phyloP scores from a whole-genome alignment of 1,284 basidiomycete species.

The Sutorius eximius region DNA sequence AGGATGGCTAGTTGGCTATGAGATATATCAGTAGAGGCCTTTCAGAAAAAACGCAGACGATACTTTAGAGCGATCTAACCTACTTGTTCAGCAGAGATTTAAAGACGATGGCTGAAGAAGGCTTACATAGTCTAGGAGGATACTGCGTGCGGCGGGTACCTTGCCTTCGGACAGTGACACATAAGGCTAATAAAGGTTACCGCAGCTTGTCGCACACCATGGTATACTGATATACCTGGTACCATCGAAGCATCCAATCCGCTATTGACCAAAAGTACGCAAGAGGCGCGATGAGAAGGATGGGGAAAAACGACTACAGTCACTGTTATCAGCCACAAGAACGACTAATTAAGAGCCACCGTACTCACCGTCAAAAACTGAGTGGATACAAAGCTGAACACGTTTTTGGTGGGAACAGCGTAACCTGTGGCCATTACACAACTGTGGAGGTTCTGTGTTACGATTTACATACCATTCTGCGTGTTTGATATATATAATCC shows the following conservation, averaged over 20 bases:
- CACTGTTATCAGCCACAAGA: slow-evolving; percentile 4
- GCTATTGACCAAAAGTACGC: slow-evolving; percentile 45
- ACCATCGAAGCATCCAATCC: slow-evolving; percentile 50
- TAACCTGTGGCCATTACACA: slow-evolving; percentile 44
- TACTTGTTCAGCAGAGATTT: not conserved
- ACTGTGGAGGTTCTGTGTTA: not conserved
- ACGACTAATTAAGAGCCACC: not conserved
- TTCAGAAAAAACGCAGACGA: not conserved
- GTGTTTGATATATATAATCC: slow-evolving; percentile 42
- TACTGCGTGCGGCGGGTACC: slow-evolving; percentile 51
- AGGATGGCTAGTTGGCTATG: slow-evolving; percentile 39
- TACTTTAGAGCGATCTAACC: slow-evolving; percentile 47
- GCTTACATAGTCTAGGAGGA: slow-evolving; percentile 64
- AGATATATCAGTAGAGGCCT: slow-evolving; percentile 9
- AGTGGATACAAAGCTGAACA: slow-evolving; percentile 47
- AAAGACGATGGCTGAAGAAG: not conserved
- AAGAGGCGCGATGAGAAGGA: slow-evolving; percentile 41
- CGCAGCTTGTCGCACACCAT: slow-evolving; percentile 27
- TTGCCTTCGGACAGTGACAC: slow-evolving; percentile 51
- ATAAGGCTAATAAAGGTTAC: slow-evolving; percentile 45
- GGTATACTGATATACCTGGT: slow-evolving; percentile 42
- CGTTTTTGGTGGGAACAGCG: slow-evolving; percentile 47
- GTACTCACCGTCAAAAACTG: slow-evolving; percentile 56
- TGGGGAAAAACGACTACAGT: slow-evolving; percentile 57
- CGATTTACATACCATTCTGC: slow-evolving; percentile 41